Percentiles rank a stretch among this genome's conserved stretches.
Evolutionary conservation across 179 eudicot species (phyloP).

Genomic region (Beta corolliflora): DNA sequence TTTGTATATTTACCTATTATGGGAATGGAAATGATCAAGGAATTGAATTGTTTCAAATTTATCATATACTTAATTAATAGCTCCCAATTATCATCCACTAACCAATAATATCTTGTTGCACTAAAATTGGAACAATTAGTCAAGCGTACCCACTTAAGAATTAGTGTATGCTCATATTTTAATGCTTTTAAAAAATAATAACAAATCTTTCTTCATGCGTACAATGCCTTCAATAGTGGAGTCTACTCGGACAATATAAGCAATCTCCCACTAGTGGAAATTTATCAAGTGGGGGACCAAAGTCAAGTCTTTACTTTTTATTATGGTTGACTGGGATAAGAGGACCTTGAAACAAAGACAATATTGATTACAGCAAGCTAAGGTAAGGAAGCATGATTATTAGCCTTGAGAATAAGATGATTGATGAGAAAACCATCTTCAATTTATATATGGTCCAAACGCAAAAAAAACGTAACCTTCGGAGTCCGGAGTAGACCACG

Average conservation of each 20-base stretch:
- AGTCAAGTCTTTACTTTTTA: slow-evolving; percentile 2
- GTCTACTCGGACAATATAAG: neutral
- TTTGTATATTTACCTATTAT: no score
- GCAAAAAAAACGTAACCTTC: neutral
- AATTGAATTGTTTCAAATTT: no score
- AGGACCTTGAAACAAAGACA: slow-evolving; percentile 6
- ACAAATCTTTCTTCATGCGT: no score
- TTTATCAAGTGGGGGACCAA: slow-evolving; percentile 1
- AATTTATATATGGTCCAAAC: neutral
- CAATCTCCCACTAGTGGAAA: neutral
- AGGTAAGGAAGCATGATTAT: neutral
- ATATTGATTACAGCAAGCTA: neutral
- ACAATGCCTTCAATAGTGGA: neutral
- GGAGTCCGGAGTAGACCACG: slow-evolving; percentile 8
- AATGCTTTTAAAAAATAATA: neutral
- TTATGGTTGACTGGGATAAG: neutral
- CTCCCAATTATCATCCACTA: neutral
- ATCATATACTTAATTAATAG: neutral
- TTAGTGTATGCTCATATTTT: neutral
- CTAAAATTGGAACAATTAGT: neutral
- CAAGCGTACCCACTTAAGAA: neutral
- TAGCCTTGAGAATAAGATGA: neutral
- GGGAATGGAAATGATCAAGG: no score
- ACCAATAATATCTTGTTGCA: neutral
- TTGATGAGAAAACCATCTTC: neutral